Conservation (phyloP, 1,284 basidiomycete genomes). For the Ustilago trichophora region DNA sequence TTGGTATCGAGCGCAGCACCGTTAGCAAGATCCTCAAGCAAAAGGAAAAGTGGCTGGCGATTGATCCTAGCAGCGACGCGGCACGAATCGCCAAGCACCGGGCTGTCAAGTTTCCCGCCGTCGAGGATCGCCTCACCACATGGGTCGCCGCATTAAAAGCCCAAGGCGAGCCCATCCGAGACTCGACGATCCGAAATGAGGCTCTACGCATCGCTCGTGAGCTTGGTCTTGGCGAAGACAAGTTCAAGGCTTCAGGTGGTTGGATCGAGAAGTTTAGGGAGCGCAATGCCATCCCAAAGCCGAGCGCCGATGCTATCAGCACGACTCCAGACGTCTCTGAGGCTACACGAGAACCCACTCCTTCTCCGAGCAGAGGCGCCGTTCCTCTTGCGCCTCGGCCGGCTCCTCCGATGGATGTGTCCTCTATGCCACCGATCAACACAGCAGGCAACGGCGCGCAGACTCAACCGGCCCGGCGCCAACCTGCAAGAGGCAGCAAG, state of each 20-base stretch:
- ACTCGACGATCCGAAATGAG: slow-evolving; percentile 76
- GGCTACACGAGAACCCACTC: background rate
- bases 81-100: slow-evolving; percentile 53
- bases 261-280: slow-evolving; percentile 93
- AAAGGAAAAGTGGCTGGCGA: slow-evolving; percentile 80
- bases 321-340: background rate
- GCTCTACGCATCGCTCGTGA: slow-evolving; percentile 76
- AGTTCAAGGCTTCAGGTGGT: slow-evolving; percentile 87
- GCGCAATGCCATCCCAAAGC: slow-evolving; percentile 76
- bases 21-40: slow-evolving; percentile 89
- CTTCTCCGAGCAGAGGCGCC: background rate
- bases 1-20: slow-evolving; percentile 87
- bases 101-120: slow-evolving; percentile 73
- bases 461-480: slow-evolving; percentile 14
- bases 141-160: slow-evolving; percentile 74
- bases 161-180: slow-evolving; percentile 73
- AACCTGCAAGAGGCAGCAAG: slow-evolving; percentile 12
- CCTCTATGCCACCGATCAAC: background rate
- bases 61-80: slow-evolving; percentile 64
- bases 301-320: slow-evolving; percentile 1
- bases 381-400: slow-evolving; percentile 1
- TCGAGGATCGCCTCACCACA: slow-evolving; percentile 75
- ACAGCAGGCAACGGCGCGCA: background rate
- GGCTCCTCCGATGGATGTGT: background rate
- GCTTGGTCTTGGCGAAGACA: slow-evolving; percentile 73